A percentile compares a stretch with the other conserved stretches of the same genome.
phyloP scores from a whole-genome alignment of 164 flowering plant genomes.

The Saururus chinensis region DNA sequence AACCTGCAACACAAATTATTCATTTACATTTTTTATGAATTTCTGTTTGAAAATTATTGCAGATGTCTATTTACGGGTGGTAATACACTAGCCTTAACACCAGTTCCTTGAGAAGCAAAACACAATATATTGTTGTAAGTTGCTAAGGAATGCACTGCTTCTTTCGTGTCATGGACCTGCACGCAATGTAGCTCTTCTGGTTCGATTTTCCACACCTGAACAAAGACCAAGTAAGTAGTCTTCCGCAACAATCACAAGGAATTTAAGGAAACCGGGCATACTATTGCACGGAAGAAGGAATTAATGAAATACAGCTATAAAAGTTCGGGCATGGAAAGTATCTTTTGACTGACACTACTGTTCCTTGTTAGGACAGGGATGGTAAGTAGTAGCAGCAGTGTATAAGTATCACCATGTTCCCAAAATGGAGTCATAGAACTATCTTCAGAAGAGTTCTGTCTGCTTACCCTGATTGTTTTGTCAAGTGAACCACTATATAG shows the following conservation, averaged over 20 bases:
- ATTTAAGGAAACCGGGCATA: not conserved
- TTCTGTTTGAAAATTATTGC: too few relatives aligned
- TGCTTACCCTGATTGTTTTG: slow-evolving; percentile 60
- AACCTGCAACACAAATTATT: slow-evolving; percentile 29
- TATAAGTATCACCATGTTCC: too few relatives aligned
- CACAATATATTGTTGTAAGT: slow-evolving; percentile 36
- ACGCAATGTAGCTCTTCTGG: slow-evolving; percentile 46
- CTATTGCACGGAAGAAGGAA: too few relatives aligned
- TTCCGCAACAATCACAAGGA: not conserved
- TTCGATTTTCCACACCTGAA: slow-evolving; percentile 62
- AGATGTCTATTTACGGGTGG: not conserved
- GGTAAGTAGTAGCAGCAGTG: too few relatives aligned
- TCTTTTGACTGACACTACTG: too few relatives aligned
- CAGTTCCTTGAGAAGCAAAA: slow-evolving; percentile 58
- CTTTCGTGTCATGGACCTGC: slow-evolving; percentile 62
- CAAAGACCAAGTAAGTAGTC: not conserved
- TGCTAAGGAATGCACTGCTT: slow-evolving; percentile 31
- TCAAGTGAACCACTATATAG: slow-evolving; percentile 72
- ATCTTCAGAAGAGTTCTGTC: not conserved
- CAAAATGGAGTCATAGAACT: too few relatives aligned
- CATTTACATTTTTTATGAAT: not conserved
- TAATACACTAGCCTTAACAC: slow-evolving; percentile 37
- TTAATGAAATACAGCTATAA: too few relatives aligned
- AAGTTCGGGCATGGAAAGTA: too few relatives aligned
- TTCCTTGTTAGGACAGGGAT: too few relatives aligned